These are phyloP conservation scores for Rutstroemia sp. DNA, from an alignment of 2,329 filamentous ascomycete genomes.

Conservation along the genomic window DNA sequence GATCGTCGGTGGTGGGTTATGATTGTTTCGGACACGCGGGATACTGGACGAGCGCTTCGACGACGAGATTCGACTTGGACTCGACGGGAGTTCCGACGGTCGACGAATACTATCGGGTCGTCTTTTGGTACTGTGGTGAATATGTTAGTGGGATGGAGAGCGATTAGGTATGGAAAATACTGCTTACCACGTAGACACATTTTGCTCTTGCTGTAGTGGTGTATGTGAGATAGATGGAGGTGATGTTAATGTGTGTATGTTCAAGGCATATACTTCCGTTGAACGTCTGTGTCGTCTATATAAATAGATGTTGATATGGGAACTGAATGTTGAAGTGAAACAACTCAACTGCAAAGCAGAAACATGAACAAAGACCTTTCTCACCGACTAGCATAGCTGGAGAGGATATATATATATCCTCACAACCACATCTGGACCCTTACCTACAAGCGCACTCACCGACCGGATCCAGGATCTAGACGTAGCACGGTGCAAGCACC, in stretches of 20 bases:
- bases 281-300: too few species aligned
- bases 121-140: slow-evolving; percentile 2
- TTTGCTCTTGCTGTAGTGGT: background rate
- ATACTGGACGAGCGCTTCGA: background rate
- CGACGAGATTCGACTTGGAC: background rate
- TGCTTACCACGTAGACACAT: background rate
- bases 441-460: background rate
- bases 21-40: slow-evolving; percentile 6
- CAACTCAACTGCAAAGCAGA: background rate
- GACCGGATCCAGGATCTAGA: background rate
- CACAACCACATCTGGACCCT: background rate
- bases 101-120: slow-evolving; percentile 8
- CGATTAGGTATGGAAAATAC: background rate
- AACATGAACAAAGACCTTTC: background rate
- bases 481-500: background rate
- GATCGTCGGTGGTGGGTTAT: slow-evolving; percentile 3
- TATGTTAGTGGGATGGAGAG: background rate
- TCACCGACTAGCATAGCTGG: background rate
- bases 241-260: background rate
- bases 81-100: background rate
- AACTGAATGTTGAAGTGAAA: too few species aligned
- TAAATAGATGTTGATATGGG: too few species aligned
- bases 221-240: background rate
- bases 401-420: slow-evolving; percentile 6
- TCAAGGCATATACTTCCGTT: too few species aligned